Percentiles rank a stretch among this genome's conserved stretches.
These are phyloP conservation scores for Dictyostelium firmibasis DNA, from an alignment of 78 protist species.

Conservation along the genomic window DNA sequence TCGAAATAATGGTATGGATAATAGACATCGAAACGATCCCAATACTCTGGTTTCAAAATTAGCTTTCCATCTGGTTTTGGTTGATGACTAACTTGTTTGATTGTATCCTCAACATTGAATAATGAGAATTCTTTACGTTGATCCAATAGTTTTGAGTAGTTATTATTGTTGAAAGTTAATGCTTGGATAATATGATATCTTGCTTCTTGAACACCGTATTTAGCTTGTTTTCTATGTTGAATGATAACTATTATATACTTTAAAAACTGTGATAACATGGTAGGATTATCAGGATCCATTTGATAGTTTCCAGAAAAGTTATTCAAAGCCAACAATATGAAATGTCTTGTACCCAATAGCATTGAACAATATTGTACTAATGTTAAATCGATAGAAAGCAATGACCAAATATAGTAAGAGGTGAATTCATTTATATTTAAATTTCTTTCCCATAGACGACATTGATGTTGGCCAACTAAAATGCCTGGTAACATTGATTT, in stretches of 20 bases:
- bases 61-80: slow-evolving; percentile 11
- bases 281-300: neutral
- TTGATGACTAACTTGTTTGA: slow-evolving; percentile 16
- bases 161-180: neutral
- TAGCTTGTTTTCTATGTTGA: slow-evolving; percentile 31
- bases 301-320: slow-evolving; percentile 28
- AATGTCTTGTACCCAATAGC: slow-evolving; percentile 39
- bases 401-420: slow-evolving; percentile 44
- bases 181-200: slow-evolving; percentile 51
- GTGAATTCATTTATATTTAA: slow-evolving; percentile 26
- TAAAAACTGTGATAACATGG: slow-evolving; percentile 12
- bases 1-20: slow-evolving; percentile 41
- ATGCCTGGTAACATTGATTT: slow-evolving; percentile 5
- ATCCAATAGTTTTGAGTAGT: neutral
- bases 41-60: slow-evolving; percentile 11
- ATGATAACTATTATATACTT: slow-evolving; percentile 14
- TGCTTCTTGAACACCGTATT: slow-evolving; percentile 40
- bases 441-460: slow-evolving; percentile 53
- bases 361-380: slow-evolving; percentile 26
- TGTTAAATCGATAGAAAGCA: slow-evolving; percentile 17
- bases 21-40: slow-evolving; percentile 52
- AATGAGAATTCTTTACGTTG: slow-evolving; percentile 17
- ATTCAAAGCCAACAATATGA: neutral
- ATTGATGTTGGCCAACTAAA: slow-evolving; percentile 9
- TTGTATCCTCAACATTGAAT: slow-evolving; percentile 24